Conservation (phyloP, 805 yeast genomes). For the Candida nonsorbophila region DNA sequence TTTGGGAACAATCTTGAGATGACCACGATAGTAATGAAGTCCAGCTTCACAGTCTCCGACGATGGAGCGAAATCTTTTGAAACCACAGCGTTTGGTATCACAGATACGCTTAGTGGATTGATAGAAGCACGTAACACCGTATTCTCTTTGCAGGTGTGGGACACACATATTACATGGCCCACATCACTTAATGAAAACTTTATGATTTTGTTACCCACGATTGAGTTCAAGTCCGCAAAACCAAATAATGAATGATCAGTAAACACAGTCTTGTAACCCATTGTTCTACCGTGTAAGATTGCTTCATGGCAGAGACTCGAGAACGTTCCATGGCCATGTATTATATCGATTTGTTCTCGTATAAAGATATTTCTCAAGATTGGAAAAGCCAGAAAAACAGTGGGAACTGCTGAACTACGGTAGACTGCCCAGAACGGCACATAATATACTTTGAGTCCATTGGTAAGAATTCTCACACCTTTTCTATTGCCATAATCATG, state of each 20-base stretch:
- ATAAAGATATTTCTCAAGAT: conserved; percentile 77
- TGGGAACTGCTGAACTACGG: conserved; percentile 81
- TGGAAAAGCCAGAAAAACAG: conserved; percentile 86
- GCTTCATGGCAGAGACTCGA: conserved; percentile 87
- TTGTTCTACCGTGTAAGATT: conserved; percentile 82
- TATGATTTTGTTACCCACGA: conserved; percentile 79
- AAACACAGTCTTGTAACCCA: conserved; percentile 88
- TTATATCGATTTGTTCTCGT: conserved; percentile 79
- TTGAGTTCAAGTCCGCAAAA: conserved; percentile 78
- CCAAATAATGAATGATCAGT: conserved; percentile 97
- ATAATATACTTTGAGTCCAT: conserved; percentile 90
- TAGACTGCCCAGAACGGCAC: conserved; percentile 78
- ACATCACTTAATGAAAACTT: conserved; percentile 81
- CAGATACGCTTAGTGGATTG: conserved; percentile 75
- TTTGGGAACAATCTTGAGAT: conserved; percentile 92
- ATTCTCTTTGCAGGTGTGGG: conserved; percentile 94
- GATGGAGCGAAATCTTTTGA: conserved; percentile 58
- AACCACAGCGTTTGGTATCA: conserved; percentile 94
- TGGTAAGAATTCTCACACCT: conserved; percentile 79
- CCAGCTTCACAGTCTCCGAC: conserved; percentile 3
- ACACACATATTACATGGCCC: conserved; percentile 93
- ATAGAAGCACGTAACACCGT: conserved; percentile 83
- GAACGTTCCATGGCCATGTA: conserved; percentile 93
- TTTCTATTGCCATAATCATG: conserved; percentile 81
- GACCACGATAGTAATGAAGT: conserved; percentile 71